These are phyloP conservation scores for Conoideocrella luteorostrata DNA, from an alignment of 2,329 filamentous ascomycete genomes.

Conservation along the genomic window DNA sequence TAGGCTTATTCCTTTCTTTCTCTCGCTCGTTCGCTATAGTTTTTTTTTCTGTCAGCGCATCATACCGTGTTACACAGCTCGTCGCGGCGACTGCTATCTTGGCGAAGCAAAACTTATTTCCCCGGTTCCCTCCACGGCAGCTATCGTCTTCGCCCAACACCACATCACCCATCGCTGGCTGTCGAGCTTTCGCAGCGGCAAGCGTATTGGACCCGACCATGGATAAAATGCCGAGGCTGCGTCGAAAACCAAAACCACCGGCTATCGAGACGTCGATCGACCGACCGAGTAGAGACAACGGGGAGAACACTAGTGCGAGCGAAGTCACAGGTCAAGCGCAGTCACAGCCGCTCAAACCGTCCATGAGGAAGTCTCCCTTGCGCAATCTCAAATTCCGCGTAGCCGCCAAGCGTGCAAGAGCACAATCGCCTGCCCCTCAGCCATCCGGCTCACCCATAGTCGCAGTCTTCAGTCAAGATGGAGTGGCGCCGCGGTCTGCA, in stretches of 20 bases:
- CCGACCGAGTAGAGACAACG: conserved; percentile 22
- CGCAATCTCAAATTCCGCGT: conserved; percentile 38
- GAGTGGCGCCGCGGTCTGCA: conserved; percentile 20
- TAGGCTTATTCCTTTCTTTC: neutral
- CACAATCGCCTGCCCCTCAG: conserved; percentile 31
- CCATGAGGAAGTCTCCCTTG: conserved; percentile 33
- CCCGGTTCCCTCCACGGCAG: too few relatives aligned
- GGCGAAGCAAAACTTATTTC: too few relatives aligned
- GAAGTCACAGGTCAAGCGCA: conserved; percentile 8
- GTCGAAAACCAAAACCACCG: conserved; percentile 37
- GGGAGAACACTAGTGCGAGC: conserved; percentile 15
- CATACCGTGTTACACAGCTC: conserved; percentile 1
- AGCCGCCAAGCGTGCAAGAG: conserved; percentile 39
- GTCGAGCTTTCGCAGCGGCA: conserved; percentile 5
- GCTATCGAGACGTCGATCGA: conserved; percentile 35
- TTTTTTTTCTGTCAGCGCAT: conserved; percentile 3
- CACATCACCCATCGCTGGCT: neutral
- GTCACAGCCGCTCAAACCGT: conserved; percentile 16
- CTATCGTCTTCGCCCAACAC: too few relatives aligned
- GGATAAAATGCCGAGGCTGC: conserved; percentile 37
- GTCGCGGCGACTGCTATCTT: neutral
- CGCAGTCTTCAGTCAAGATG: conserved; percentile 31
- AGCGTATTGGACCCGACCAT: conserved; percentile 19
- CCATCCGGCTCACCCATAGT: conserved; percentile 22
- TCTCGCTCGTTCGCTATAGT: neutral